Evolutionary conservation across 306 rosid species (phyloP).

Genomic region (Senna tora): DNA sequence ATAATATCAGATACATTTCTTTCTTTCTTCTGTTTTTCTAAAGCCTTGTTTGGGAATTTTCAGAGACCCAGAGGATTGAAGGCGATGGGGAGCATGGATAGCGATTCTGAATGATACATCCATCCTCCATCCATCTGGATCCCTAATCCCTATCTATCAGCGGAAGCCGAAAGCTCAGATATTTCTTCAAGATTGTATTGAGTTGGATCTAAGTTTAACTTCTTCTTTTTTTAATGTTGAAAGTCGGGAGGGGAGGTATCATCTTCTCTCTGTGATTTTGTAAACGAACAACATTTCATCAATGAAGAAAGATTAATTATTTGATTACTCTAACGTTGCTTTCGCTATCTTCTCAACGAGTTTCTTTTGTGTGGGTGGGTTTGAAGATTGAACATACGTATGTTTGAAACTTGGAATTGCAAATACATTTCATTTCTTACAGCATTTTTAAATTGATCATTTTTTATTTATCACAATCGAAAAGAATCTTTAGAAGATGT

Average conservation of each 20-base stretch:
- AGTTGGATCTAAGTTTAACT: too few relatives aligned
- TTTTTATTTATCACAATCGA: too few relatives aligned
- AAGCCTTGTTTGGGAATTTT: not conserved
- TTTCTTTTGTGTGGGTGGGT: not conserved
- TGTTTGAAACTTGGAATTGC: too few relatives aligned
- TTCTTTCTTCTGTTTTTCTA: not conserved
- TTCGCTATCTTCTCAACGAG: not conserved
- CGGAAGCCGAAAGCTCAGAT: not conserved
- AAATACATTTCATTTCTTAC: too few relatives aligned
- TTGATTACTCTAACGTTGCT: not conserved
- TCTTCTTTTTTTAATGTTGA: too few relatives aligned
- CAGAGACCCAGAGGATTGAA: constrained; percentile 83
- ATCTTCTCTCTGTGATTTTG: constrained; percentile 40
- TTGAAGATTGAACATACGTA: not conserved
- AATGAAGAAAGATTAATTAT: constrained; percentile 36
- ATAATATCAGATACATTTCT: not conserved
- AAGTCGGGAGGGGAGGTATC: too few relatives aligned
- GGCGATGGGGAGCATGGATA: constrained; percentile 81
- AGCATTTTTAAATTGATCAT: too few relatives aligned
- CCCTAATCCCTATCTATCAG: too few relatives aligned
- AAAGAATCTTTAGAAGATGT: too few relatives aligned
- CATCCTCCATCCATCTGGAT: too few relatives aligned
- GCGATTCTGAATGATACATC: constrained; percentile 66
- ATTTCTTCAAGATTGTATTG: constrained; percentile 28
- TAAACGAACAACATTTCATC: constrained; percentile 45